Base-by-base conservation (phyloP, 352 stramenopile species). In the Phytophthora kernoviae region DNA sequence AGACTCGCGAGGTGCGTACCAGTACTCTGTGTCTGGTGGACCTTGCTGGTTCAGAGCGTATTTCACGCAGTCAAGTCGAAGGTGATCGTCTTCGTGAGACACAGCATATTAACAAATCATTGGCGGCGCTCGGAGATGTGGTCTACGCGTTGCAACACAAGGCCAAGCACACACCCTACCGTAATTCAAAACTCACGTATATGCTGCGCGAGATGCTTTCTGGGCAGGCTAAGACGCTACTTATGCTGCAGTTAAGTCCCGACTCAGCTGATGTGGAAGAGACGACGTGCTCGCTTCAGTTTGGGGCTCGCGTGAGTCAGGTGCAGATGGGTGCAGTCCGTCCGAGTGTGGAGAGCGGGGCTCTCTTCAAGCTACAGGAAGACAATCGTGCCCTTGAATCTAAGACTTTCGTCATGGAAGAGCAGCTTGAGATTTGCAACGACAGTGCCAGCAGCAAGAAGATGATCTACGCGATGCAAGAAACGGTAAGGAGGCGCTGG, bases 91-190 rank as follows among this genome's bases (percentile, higher is more conserved):
- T 99, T 36, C 97, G 98, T 57, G 97, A 99, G 62, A 97, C 97
- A 11, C 94, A 98, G 62, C 91, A 98, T 65, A 99, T 99, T 68
- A 99, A 99, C 89, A 99, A 99, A 79, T 98, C 90, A 45, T 81
- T 99, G 21, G 93, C 89, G 15, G 96, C 97, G 34, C 82, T 99
- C 18, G 96, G 96, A 36, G 97, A 99, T 75, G 98, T 99, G 14
- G 98, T 99, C 56, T 83, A 96, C 37, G 90, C 88, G 34, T 75
- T 97, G 24, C 85, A 96, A 58, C 87, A 96, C 62, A 96, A 96
- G 69, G 78, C 87, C 17, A 97, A 96, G 53, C 96, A 99, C 77
- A 87, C 97, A 7, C 95, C 94, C 24, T 98, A 97, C 59, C 88
- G 96, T 20, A 98, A 98, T 70, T 98, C 90, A 0, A 98, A 98